Evolutionary conservation across 2,329 filamentous ascomycete genomes (phyloP), one percentile per base, ranked within the genome.

Genomic region (Paramyrothecium roridum): DNA sequence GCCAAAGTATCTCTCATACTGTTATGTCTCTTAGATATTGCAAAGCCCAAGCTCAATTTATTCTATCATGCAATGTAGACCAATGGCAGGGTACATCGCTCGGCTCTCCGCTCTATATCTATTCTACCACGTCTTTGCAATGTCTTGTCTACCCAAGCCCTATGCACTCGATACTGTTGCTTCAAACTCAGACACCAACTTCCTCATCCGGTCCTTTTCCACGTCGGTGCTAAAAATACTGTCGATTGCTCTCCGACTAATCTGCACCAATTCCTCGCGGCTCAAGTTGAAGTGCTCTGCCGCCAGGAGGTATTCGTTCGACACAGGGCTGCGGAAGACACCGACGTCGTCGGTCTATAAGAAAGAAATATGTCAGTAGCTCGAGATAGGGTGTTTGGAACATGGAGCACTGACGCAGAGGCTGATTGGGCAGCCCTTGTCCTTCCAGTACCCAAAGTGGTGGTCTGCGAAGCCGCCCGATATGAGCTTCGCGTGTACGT

Each of bases 341-440:
- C 90, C 91, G 11, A 93, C 87, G 64, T 95, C 90, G 66, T 95
- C 91, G 2, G 90, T 95, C 88, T 92, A 57, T 4, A 46, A 8
- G n/a, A 19, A 34, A 45, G 19, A 54, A 4, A 6, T 16, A 3
- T 19, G 49, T 40, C 26, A 50, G 49, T 50, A 17, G 17, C 26
- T 50, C 8, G 17, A 16, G 21, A 46, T 8, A 54, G 8, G 11
- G n/a, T n/a, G n/a, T n/a, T n/a, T n/a, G n/a, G n/a, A n/a, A n/a
- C n/a, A 49, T 49, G 46, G 50, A 53, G 45, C 26, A 13, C 88
- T 76, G 74, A 92, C 89, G 63, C 84, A 87, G 48, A 93, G 74
- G 4, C 85, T 83, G 48, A 93, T 79, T 52, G 82, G 83, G 2
- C 80, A 79, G 22, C 78, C 79, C 7, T 81, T 76, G 48, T 75